phyloP scores from a whole-genome alignment of 73 alveolate species.

The Uronychia setigera region DNA sequence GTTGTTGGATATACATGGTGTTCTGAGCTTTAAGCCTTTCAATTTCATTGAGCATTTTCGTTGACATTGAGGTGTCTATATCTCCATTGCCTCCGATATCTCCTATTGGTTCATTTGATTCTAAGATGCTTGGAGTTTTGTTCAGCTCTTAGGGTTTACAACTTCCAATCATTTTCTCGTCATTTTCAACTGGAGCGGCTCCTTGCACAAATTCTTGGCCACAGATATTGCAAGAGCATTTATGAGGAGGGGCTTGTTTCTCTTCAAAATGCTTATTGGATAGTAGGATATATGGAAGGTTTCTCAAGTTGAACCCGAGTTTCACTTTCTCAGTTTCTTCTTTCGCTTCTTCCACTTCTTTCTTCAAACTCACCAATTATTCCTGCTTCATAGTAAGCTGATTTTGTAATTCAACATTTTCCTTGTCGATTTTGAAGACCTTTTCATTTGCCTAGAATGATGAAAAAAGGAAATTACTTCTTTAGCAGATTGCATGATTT shows the following conservation, averaged over 20 bases:
- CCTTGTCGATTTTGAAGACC: neutral
- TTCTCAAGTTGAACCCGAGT: neutral
- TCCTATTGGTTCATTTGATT: neutral
- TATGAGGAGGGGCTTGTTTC: neutral
- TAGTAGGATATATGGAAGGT: neutral
- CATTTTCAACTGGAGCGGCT: neutral
- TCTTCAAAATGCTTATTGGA: neutral
- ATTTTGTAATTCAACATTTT: no score
- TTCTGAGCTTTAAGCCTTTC: neutral
- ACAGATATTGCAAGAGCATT: neutral
- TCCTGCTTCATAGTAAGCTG: neutral
- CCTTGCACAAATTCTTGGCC: neutral
- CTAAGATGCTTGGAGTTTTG: neutral
- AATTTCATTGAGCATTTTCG: conserved; percentile 1
- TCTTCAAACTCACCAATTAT: neutral
- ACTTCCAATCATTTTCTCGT: no score
- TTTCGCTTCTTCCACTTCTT: neutral
- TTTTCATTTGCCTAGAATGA: no score
- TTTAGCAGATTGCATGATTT: no score
- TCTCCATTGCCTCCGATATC: neutral
- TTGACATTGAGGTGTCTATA: neutral
- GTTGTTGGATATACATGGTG: neutral
- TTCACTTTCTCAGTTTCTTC: neutral
- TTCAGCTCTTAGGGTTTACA: neutral
- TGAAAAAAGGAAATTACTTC: neutral